Evolutionary conservation across 1,284 basidiomycete genomes (phyloP), one percentile per base, ranked within the genome.

Genomic region (Fomitiporia mediterranea): DNA sequence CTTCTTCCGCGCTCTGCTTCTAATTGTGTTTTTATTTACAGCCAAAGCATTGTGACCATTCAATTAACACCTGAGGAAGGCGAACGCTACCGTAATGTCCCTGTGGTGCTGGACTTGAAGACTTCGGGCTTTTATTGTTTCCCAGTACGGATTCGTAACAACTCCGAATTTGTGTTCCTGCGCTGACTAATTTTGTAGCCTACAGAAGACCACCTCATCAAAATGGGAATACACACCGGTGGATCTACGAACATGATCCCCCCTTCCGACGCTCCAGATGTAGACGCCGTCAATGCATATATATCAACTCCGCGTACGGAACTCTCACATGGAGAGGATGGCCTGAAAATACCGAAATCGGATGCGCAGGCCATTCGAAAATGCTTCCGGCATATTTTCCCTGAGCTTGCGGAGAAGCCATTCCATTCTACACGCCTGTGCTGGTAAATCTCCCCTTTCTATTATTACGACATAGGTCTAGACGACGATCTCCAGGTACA

Each of bases 31-130:
- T 5, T 25, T 19, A 27, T 48, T 56, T 23, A 7, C 61, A 91
- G 91, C 2, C 94, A 97, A 71, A 83, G 78, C 58, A 70, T 95
- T 23, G 86, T 82, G 1, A 88, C 81, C 63, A 74, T 97, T 35
- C 83, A 91, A 63, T 78, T 97, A 15, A 81, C 78, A 0, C 68
- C 75, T 15, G 81, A 89, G 64, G 91, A 95, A 68, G 81, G 78
- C 0, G 72, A 76, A 11, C 60, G 63, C 2, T 93, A 94, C 68
- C 71, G 73, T 40, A 67, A 78, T 4, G 76, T 77, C 51, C 91
- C 92, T 1, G 86, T 95, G 3, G 75, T 91, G 25, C 67, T 93
- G 55, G 80, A 92, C 68, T 86, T 86, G 57, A 68, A 72, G 7
- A 74, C 80, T 23, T 60, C 65, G 0, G 86, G 83, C 4, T 88